These are phyloP conservation scores for Ascochyta koolunga DNA, from an alignment of 2,329 filamentous ascomycete genomes.

Conservation along the genomic window DNA sequence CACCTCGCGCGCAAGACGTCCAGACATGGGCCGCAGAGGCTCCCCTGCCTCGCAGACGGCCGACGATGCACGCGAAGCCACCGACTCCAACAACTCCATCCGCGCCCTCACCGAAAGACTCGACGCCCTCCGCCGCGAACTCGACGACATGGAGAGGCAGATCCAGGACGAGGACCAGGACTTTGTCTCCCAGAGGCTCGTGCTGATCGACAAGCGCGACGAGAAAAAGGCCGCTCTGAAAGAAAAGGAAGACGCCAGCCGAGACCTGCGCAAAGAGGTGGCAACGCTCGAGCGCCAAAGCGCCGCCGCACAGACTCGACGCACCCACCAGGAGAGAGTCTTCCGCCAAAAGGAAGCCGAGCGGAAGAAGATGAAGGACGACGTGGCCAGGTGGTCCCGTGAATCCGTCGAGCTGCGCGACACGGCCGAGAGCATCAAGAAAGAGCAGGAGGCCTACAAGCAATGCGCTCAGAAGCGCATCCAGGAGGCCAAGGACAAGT, in stretches of 20 bases:
- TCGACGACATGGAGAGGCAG: constrained; percentile 75
- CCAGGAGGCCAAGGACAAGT: constrained; percentile 49
- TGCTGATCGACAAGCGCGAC: constrained; percentile 76
- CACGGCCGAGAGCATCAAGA: constrained; percentile 57
- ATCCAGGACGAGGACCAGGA: constrained; percentile 67
- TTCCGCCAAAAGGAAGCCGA: constrained; percentile 73
- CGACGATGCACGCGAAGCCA: constrained; percentile 39
- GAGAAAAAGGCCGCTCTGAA: constrained; percentile 77
- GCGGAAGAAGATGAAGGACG: constrained; percentile 71
- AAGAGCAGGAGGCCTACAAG: constrained; percentile 47
- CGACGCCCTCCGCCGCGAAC: constrained; percentile 79
- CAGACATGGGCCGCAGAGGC: constrained; percentile 74
- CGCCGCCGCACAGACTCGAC: constrained; percentile 78
- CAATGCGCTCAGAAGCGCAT: constrained; percentile 48
- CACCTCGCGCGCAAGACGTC: constrained; percentile 63
- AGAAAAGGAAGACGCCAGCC: constrained; percentile 89
- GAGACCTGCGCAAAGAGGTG: constrained; percentile 81
- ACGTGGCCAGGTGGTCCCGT: constrained; percentile 70
- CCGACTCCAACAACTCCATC: constrained; percentile 55
- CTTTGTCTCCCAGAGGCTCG: constrained; percentile 52
- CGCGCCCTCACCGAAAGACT: constrained; percentile 82
- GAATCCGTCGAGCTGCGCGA: constrained; percentile 63
- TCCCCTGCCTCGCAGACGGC: constrained; percentile 69
- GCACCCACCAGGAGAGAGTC: constrained; percentile 75
- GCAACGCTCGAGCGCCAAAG: constrained; percentile 81